phyloP scores from a whole-genome alignment of 2,329 filamentous ascomycete species.

The Exophiala dermatitidis region DNA sequence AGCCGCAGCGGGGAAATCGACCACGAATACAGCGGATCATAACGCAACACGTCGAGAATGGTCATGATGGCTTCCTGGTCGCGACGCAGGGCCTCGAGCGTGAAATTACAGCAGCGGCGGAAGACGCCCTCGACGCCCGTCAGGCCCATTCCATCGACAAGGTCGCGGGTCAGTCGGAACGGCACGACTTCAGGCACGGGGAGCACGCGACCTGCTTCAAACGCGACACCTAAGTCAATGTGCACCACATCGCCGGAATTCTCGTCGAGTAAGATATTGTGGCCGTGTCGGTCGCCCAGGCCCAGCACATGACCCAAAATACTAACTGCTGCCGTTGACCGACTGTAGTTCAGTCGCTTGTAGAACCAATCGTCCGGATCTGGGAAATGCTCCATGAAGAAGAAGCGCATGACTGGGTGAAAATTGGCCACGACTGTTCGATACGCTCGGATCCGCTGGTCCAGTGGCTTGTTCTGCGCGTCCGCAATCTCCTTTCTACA shows the following conservation, averaged over 20 bases:
- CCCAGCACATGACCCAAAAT: conserved; percentile 91
- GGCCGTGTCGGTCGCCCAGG: conserved; percentile 86
- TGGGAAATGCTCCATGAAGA: conserved; percentile 90
- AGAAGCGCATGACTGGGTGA: conserved; percentile 89
- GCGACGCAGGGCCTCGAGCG: conserved; percentile 85
- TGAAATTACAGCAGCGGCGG: conserved; percentile 96
- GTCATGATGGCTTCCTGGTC: conserved; percentile 98
- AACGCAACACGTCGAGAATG: conserved; percentile 92
- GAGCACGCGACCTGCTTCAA: conserved; percentile 91
- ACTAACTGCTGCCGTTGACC: conserved; percentile 88
- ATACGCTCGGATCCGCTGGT: conserved; percentile 66
- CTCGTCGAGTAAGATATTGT: conserved; percentile 91
- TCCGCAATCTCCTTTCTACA: conserved; percentile 74
- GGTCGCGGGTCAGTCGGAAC: conserved; percentile 86
- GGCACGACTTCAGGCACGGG: conserved; percentile 93
- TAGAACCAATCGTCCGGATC: conserved; percentile 96
- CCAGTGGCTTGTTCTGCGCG: conserved; percentile 62
- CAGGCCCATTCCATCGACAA: conserved; percentile 95
- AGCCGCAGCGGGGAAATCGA: conserved; percentile 67
- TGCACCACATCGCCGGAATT: conserved; percentile 90
- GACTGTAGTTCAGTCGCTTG: conserved; percentile 80
- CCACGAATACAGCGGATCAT: conserved; percentile 96
- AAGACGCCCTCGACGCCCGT: conserved; percentile 94
- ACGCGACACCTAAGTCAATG: conserved; percentile 93
- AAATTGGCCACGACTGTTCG: conserved; percentile 73